A percentile compares a stretch with the other conserved stretches of the same genome.
Conservation (phyloP, 106 monocot species). For the Platanthera zijinensis region DNA sequence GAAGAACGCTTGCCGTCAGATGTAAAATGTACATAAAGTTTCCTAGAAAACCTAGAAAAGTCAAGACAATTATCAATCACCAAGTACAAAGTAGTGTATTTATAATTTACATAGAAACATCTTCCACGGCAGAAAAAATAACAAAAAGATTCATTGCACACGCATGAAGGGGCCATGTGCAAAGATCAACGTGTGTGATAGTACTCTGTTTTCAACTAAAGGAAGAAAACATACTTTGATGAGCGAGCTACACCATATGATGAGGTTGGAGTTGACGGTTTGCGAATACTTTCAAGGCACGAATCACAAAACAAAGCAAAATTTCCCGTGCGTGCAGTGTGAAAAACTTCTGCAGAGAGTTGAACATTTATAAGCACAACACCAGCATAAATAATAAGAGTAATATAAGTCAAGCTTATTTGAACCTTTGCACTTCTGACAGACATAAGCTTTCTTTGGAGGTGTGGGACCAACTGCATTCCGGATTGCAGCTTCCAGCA, state of each 20-base stretch:
- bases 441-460: slow-evolving; percentile 19
- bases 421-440: slow-evolving; percentile 49
- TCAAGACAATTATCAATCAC: neutral
- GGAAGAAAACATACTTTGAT: slow-evolving; percentile 18
- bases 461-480: slow-evolving; percentile 38
- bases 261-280: slow-evolving; percentile 7
- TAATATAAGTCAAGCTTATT: neutral
- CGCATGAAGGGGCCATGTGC: neutral
- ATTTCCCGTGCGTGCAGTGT: slow-evolving; percentile 23
- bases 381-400: neutral
- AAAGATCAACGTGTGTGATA: neutral
- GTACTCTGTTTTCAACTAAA: neutral
- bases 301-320: slow-evolving; percentile 50
- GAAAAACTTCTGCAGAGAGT: slow-evolving; percentile 24
- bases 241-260: neutral
- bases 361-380: slow-evolving; percentile 16
- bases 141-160: neutral
- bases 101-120: neutral
- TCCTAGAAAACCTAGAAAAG: slow-evolving; percentile 24
- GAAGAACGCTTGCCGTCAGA: slow-evolving; percentile 15
- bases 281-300: slow-evolving; percentile 27
- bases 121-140: neutral
- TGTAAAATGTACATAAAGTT: slow-evolving; percentile 15
- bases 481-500: slow-evolving; percentile 57
- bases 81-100: neutral